Conservation (phyloP, 2,329 filamentous ascomycete genomes). For the Aschersonia sp. region DNA sequence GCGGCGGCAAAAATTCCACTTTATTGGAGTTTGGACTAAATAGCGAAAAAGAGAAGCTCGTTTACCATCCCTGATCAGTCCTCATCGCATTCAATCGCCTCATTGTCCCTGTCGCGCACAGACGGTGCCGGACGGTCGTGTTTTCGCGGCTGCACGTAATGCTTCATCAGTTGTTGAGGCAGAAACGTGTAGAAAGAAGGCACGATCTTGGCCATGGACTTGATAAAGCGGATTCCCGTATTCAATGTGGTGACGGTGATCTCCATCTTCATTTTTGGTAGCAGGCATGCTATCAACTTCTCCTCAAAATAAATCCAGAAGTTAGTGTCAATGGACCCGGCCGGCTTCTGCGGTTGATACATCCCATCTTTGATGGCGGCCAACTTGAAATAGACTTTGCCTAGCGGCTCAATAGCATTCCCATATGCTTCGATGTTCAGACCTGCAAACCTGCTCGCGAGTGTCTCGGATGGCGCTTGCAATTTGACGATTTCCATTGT, state of each 20-base stretch:
- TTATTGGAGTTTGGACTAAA: no score
- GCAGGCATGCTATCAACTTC: slow-evolving; percentile 33
- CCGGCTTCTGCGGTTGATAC: slow-evolving; percentile 17
- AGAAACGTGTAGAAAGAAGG: slow-evolving; percentile 51
- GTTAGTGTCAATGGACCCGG: slow-evolving; percentile 6
- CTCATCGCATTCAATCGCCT: background rate
- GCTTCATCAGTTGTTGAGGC: slow-evolving; percentile 53
- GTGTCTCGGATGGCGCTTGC: slow-evolving; percentile 24
- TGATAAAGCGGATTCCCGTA: slow-evolving; percentile 52
- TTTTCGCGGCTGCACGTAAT: slow-evolving; percentile 42
- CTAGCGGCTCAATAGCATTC: slow-evolving; percentile 23
- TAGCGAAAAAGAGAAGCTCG: no score
- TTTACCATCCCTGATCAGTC: no score
- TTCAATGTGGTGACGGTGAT: slow-evolving; percentile 40
- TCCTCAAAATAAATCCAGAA: slow-evolving; percentile 54
- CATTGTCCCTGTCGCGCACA: slow-evolving; percentile 14
- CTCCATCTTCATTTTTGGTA: slow-evolving; percentile 49
- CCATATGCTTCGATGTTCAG: slow-evolving; percentile 19
- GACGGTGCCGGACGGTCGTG: slow-evolving; percentile 28
- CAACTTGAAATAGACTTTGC: slow-evolving; percentile 27
- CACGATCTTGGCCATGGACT: slow-evolving; percentile 36
- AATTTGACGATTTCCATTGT: slow-evolving; percentile 47
- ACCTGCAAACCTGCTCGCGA: slow-evolving; percentile 27
- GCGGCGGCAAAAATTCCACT: no score
- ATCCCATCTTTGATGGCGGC: slow-evolving; percentile 33